Percentiles rank a stretch among this genome's conserved stretches.
Conservation (phyloP, 208 protist genomes). For the Leishmania gerbilli region DNA sequence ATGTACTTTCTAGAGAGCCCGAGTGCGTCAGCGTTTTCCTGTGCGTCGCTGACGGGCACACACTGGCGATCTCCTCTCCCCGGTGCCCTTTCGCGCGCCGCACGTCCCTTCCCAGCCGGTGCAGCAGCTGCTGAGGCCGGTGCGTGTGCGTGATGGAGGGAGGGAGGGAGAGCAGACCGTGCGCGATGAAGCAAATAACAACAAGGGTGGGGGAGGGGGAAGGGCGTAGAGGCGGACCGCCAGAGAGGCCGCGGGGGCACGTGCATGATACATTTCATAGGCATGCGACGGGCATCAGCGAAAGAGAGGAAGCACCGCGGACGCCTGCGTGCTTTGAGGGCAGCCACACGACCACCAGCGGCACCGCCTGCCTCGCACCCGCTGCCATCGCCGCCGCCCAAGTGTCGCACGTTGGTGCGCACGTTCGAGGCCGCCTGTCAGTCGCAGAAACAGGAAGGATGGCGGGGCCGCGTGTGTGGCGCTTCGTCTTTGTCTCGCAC, state of each 20-base stretch:
- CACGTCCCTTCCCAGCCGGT: background rate
- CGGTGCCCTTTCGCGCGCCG: background rate
- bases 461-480: background rate
- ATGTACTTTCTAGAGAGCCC: background rate
- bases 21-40: background rate
- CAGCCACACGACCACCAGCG: background rate
- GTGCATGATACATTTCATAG: background rate
- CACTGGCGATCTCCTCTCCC: background rate
- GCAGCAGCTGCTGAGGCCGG: background rate
- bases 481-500: background rate
- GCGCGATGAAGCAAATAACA: background rate
- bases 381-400: background rate
- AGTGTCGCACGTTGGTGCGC: background rate
- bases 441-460: background rate
- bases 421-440: background rate
- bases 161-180: background rate
- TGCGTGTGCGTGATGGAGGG: background rate
- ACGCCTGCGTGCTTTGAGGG: background rate
- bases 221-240: background rate
- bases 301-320: background rate
- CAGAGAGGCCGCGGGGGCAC: background rate
- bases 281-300: background rate
- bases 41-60: background rate
- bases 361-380: background rate
- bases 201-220: background rate